A percentile compares a stretch with the other conserved stretches of the same genome.
These are phyloP conservation scores for Gloeostereum incarnatum DNA, from an alignment of 768 basidiomycete genomes.

Conservation along the genomic window DNA sequence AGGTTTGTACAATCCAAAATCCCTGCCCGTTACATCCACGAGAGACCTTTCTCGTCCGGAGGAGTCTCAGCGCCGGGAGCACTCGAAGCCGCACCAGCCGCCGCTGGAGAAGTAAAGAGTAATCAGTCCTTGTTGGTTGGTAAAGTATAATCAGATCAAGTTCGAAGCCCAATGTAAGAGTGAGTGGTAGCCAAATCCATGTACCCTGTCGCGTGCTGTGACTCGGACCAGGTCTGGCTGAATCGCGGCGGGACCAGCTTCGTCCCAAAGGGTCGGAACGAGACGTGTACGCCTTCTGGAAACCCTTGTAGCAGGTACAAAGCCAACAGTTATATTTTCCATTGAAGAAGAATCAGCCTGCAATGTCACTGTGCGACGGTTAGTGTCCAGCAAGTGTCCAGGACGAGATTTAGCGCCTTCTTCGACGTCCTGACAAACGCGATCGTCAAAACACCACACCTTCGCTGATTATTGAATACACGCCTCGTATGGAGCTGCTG, in stretches of 20 bases:
- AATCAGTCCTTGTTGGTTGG: slow-evolving; percentile 94
- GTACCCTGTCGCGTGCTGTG: slow-evolving; percentile 96
- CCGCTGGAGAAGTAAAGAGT: slow-evolving; percentile 49
- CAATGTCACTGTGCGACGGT: slow-evolving; percentile 70
- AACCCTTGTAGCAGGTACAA: slow-evolving; percentile 67
- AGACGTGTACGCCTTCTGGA: slow-evolving; percentile 64
- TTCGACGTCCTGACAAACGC: slow-evolving; percentile 49
- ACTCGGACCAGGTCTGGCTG: slow-evolving; percentile 99
- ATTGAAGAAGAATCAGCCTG: slow-evolving; percentile 66
- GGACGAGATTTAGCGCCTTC: slow-evolving; percentile 57
- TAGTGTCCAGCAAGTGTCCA: slow-evolving; percentile 74
- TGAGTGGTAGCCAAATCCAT: slow-evolving; percentile 72
- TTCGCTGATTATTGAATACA: too few relatives aligned
- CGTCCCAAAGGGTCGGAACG: slow-evolving; percentile 73
- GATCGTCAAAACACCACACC: too few relatives aligned
- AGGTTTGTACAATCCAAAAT: slow-evolving; percentile 78
- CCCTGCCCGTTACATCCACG: slow-evolving; percentile 87
- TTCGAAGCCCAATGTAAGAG: slow-evolving; percentile 44
- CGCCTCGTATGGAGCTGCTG: too few relatives aligned
- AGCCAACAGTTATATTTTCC: slow-evolving; percentile 51
- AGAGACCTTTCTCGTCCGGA: slow-evolving; percentile 48
- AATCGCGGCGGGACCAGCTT: slow-evolving; percentile 82
- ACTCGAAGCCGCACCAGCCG: slow-evolving; percentile 49
- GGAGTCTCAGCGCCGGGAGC: slow-evolving; percentile 56
- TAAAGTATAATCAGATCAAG: slow-evolving; percentile 87